phyloP scores from a whole-genome alignment of 768 basidiomycete genomes.

The Rhizopogon vinicolor region DNA sequence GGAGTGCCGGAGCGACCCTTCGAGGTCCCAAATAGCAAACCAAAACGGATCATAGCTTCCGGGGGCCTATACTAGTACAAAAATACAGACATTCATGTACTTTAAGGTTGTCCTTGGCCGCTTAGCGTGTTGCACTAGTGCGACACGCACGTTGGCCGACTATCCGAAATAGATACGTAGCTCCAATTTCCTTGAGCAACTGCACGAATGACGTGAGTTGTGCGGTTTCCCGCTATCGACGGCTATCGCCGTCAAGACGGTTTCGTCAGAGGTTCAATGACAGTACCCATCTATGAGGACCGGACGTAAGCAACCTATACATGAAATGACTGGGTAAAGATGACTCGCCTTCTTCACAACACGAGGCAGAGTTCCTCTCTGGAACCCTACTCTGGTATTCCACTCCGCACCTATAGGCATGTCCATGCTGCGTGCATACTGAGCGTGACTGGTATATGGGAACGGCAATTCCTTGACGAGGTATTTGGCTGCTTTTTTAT shows the following conservation, averaged over 20 bases:
- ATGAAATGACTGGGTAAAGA: constrained; percentile 6
- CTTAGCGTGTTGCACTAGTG: not conserved
- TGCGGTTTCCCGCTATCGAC: not conserved
- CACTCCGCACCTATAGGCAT: constrained; percentile 86
- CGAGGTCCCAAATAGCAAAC: too few species aligned
- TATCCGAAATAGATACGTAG: not conserved
- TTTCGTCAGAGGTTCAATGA: constrained; percentile 69
- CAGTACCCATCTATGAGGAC: constrained; percentile 53
- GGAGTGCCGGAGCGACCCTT: too few species aligned
- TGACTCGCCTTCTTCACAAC: constrained; percentile 77
- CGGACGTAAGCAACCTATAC: not conserved
- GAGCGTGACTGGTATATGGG: constrained; percentile 90
- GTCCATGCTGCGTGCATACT: constrained; percentile 84
- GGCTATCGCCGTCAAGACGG: constrained; percentile 21
- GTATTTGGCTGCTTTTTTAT: constrained; percentile 91
- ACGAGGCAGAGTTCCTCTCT: constrained; percentile 76
- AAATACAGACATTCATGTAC: too few species aligned
- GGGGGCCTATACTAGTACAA: too few species aligned
- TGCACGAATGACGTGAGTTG: too few species aligned
- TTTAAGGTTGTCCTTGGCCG: too few species aligned
- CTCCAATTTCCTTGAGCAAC: not conserved
- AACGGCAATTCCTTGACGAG: constrained; percentile 88
- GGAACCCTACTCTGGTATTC: constrained; percentile 86
- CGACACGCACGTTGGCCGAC: not conserved
- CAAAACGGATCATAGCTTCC: too few species aligned